Evolutionary conservation across 31 red algal genomes (phyloP).

Genomic region (Porphyra umbilicalis): DNA sequence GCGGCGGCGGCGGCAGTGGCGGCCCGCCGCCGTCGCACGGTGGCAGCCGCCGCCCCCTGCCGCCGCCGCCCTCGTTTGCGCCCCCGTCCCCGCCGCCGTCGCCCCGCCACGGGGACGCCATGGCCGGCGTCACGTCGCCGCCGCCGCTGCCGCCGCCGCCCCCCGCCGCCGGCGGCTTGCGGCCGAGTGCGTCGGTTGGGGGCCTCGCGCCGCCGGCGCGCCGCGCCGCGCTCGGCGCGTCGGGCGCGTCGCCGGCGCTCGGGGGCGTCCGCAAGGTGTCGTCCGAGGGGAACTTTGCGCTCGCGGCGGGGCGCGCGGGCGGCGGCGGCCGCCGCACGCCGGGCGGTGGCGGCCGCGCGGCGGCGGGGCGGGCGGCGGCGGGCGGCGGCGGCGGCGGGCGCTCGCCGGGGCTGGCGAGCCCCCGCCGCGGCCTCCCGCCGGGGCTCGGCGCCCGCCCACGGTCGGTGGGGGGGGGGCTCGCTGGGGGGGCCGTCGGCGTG

Average conservation of each 20-base stretch:
- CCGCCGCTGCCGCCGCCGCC: neutral
- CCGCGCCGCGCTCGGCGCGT: neutral
- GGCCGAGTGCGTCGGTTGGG: neutral
- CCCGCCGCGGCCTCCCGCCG: neutral
- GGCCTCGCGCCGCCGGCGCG: neutral
- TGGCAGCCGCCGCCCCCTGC: no score
- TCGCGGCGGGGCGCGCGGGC: neutral
- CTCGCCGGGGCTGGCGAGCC: neutral
- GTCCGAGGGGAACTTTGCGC: neutral
- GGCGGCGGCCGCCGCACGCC: neutral
- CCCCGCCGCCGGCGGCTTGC: no score
- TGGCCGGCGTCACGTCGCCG: neutral
- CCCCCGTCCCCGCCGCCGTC: neutral
- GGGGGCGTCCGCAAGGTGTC: neutral
- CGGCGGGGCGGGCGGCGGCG: neutral
- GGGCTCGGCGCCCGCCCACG: neutral
- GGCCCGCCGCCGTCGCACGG: no score
- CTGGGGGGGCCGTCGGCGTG: neutral
- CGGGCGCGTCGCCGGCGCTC: neutral
- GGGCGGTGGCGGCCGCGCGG: neutral
- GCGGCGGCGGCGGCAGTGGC: no score
- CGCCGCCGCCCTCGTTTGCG: no score
- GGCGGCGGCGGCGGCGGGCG: neutral
- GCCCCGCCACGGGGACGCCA: neutral
- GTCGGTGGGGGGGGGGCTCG: neutral